Base-by-base conservation (phyloP, 805 yeast species). In the Yamadazyma kitorensis region DNA sequence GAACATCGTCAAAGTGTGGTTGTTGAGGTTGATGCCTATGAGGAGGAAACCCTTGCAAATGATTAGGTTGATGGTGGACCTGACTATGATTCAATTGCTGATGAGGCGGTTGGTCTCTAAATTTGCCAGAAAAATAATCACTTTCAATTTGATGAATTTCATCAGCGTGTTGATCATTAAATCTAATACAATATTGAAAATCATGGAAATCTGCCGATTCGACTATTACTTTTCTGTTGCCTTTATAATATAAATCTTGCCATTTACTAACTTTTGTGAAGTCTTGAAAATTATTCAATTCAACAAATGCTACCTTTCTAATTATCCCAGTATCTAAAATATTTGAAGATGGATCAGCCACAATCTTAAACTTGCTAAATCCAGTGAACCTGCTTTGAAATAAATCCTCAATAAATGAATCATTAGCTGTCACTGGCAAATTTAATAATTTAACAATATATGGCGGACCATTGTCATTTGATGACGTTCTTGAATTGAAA, bases 241-340 rank as follows among this genome's bases (percentile, higher is more conserved):
- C 66, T 32, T 51, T 52, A 65, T 77, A 65, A 46, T 62, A 70
- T 21, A 82, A 55, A 48, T 80, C 87, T 31, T 59, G 72, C 78
- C 86, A 78, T 51, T 77, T 81, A 34, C 79, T 52, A 19, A 74
- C 82, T 44, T 76, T 78, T 28, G 68, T 68, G 47, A 80, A 60
- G 24, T 78, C 81, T 7, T 63, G 61, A n/a, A 64, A 57, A 6
- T 72, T 56, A n/a, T 55, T 51, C 40, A 82, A 52, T 41, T 80
- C 83, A 1, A 78, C 78, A 54, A 82, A 79, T 2, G 86, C 78
- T 17, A 82, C 78, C 49, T 78, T 80, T 43, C 65, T 72, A 26
- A 64, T 61, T 23, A 58, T 37, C 35, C 54, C 59, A 8, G 61
- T 52, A 15, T 62, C 62, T 40, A 70, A 51, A 6, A 63, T 59